Percentiles rank a stretch among this genome's conserved stretches.
Evolutionary conservation across 148 eudicot species (phyloP).

Genomic region (Tetragonia tetragonoides): DNA sequence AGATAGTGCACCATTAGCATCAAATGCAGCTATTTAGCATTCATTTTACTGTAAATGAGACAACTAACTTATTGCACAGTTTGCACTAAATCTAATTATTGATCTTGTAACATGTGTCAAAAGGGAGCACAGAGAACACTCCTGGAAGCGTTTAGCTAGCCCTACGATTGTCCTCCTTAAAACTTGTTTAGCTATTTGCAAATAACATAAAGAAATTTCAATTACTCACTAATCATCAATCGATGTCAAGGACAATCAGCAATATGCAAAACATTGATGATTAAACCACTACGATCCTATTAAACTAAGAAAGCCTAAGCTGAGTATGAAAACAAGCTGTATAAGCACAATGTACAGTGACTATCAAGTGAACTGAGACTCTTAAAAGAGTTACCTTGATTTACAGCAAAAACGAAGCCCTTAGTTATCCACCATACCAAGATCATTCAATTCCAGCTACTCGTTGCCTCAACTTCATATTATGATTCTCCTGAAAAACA

Average conservation of each 20-base stretch:
- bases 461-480: constrained; percentile 62
- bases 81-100: too few species aligned
- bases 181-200: background rate
- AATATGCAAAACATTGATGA: background rate
- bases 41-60: background rate
- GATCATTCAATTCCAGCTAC: constrained; percentile 73
- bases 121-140: background rate
- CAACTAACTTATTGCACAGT: background rate
- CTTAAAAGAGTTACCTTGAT: constrained; percentile 26
- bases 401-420: constrained; percentile 17
- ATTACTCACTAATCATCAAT: background rate
- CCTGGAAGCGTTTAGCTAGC: background rate
- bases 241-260: background rate
- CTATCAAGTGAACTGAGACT: background rate
- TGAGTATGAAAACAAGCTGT: background rate
- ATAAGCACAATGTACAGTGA: background rate
- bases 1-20: background rate
- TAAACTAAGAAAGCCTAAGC: background rate
- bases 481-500: constrained; percentile 53
- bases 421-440: constrained; percentile 11
- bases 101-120: background rate
- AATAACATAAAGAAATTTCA: background rate
- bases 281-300: background rate
- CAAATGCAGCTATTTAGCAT: background rate
- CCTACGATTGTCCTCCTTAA: background rate